Evolutionary conservation across 495 filamentous ascomycete genomes (phyloP).

Genomic region (Corynascus novoguineensis): DNA sequence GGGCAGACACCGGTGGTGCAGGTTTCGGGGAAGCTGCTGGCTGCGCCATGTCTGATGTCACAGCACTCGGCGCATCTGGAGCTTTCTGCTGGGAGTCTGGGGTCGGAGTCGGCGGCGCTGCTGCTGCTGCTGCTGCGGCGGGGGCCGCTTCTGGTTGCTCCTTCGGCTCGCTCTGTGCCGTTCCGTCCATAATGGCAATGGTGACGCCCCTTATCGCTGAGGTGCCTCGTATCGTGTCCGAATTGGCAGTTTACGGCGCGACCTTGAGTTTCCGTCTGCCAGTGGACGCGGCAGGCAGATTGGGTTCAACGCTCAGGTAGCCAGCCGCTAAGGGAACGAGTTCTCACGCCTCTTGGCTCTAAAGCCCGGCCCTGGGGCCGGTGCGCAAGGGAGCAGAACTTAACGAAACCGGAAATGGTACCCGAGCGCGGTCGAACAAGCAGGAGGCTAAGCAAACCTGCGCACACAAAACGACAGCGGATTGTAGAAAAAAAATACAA

Average conservation of each 20-base stretch:
- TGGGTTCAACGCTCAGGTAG: too few relatives aligned
- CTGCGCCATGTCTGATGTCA: conserved; percentile 8
- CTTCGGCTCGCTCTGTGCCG: background rate
- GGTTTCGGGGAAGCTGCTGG: conserved; percentile 7
- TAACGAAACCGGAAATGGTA: conserved; percentile 6
- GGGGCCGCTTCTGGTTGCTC: background rate
- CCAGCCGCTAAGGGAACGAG: too few relatives aligned
- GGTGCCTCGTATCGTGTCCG: background rate
- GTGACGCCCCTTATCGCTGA: background rate
- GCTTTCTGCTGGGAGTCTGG: conserved; percentile 1
- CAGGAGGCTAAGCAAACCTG: background rate
- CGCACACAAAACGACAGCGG: background rate
- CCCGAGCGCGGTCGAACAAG: background rate
- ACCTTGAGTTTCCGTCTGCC: background rate
- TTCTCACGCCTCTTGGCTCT: background rate
- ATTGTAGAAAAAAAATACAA: background rate
- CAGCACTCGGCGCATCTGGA: conserved; percentile 11
- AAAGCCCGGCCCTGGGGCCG: background rate
- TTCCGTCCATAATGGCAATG: background rate
- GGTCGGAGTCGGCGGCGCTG: background rate
- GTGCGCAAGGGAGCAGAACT: background rate
- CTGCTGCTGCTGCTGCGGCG: too few relatives aligned
- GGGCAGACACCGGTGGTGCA: background rate
- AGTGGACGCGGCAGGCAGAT: background rate
- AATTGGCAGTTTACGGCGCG: background rate